phyloP scores from a whole-genome alignment of 805 yeast species.

The Candida hungchunana region DNA sequence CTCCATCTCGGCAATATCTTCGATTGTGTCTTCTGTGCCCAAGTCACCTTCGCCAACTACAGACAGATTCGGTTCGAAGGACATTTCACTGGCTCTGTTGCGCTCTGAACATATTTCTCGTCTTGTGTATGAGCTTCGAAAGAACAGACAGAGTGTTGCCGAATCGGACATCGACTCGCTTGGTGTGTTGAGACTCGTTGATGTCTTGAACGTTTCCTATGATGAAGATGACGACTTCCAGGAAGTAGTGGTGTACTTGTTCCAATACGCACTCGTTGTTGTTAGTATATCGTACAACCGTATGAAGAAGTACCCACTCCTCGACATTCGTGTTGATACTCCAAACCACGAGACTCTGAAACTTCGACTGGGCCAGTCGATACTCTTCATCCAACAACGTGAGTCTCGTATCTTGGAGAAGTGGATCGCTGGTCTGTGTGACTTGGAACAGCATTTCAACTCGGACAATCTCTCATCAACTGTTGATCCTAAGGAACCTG shows the following conservation, averaged over 20 bases:
- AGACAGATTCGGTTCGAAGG: conserved; percentile 2
- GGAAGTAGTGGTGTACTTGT: conserved; percentile 31
- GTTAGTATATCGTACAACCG: conserved; percentile 11
- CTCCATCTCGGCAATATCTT: conserved; percentile 26
- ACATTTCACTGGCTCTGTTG: conserved; percentile 17
- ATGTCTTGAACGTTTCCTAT: conserved; percentile 28
- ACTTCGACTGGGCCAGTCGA: conserved; percentile 15
- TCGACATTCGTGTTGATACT: conserved; percentile 15
- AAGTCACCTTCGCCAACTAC: conserved; percentile 23
- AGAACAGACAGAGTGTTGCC: conserved; percentile 17
- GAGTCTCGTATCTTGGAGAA: conserved; percentile 32
- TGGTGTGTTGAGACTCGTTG: conserved; percentile 35
- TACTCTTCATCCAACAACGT: conserved; percentile 24
- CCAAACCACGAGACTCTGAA: conserved; percentile 22
- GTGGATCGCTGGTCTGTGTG: conserved; percentile 38
- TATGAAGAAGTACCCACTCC: conserved; percentile 5
- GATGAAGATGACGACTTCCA: conserved; percentile 25
- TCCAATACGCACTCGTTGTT: conserved; percentile 24
- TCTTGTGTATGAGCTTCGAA: conserved; percentile 12
- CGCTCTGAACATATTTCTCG: conserved; percentile 18
- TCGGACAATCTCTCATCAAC: conserved; percentile 30
- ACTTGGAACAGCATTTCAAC: conserved; percentile 29
- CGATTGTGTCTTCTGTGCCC: conserved; percentile 27
- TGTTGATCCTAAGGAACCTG: conserved; percentile 16
- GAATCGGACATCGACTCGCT: conserved; percentile 29